Evolutionary conservation across 2,329 filamentous ascomycete species (phyloP), one percentile per base, ranked within the genome.

Genomic region (Penicillium sumatraense): DNA sequence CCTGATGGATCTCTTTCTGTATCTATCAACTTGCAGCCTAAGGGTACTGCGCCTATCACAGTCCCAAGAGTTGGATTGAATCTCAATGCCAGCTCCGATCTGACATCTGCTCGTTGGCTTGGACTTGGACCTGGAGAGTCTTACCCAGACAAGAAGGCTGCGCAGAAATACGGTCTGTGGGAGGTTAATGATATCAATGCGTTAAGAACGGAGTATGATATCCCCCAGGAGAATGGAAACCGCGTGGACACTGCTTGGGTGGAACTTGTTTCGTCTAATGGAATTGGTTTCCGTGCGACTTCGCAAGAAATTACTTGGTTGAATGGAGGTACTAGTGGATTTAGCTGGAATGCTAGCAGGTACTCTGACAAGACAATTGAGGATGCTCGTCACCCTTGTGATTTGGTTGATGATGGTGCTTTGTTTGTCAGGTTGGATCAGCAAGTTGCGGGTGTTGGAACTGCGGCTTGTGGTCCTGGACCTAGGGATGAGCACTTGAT

Each of bases 91-190:
- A 40, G 10, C 20, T 40, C 36, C 11, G 36, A 40, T 21, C 36
- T 18, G 64, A 2, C 41, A 44, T 8, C 54, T 66, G 1, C 33
- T 46, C 9, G 45, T 1, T 69, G 67, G 67, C 60, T 68, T 14
- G 67, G 67, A 7, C 44, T 61, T 5, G 67, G 67, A 0, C 66
- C 65, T 2, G 67, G 64, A 8, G 67, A 69, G 38, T 59, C 67
- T 7, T 69, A 68, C 9, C 45, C 57, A 0, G 67, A 69, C 49
- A 69, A 69, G 46, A 63, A 62, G 47, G 20, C 41, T 3, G 51
- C 66, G 1, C 62, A 65, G 38, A 65, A 57, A 13, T 23, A 66
- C 9, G 64, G 65, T 40, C 36, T 40, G 16, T 54, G 52, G 52
- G 21, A 46, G 10, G 50, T 48, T 26, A 45, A 36, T 0, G 53